Base-by-base conservation (phyloP, 352 stramenopile genomes). In the Globisporangium canariense region DNA sequence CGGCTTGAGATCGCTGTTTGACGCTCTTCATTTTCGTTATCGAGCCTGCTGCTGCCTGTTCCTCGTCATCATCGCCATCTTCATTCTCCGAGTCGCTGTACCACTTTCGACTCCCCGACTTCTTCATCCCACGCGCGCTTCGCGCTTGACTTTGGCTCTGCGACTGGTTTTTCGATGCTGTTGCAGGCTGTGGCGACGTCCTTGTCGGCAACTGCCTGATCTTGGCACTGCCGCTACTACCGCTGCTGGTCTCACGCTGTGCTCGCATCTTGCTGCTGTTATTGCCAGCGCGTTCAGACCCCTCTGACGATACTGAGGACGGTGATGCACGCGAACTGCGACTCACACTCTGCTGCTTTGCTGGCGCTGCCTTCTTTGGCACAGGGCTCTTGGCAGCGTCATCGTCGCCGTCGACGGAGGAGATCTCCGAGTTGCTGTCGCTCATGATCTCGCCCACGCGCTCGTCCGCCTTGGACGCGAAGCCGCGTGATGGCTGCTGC, bases 381-480 rank as follows among this genome's bases (percentile, higher is more conserved):
- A 32, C 8, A 7, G 36, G 25, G 49, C 10, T 36, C n/a, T 49
- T 61, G 16, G 59, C 40, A 30, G 16, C 38, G 51, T 38, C 40
- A n/a, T 73, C 52, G 60, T 70, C 64, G 14, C 52, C 67, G 14
- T 73, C 65, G 36, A 75, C 18, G 1, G 70, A 74, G 13, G 76
- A 81, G 41, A 78, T 64, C 47, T 87, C 79, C 16, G 75, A 89
- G 64, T 80, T 86, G 45, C 62, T 67, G 65, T 90, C 79, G 62
- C 77, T 86, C 54, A 87, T 61, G 66, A 89, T 82, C 52, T 88
- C 78, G 7, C 74, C 78, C 16, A 89, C 67, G 16, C 76, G 73
- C 54, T 57, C 62, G 5, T 60, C 41, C 18, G 32, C 53, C 13
- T 57, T 41, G 16, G 0, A 4, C 16, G 50, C 7, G 10, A 34